Evolutionary conservation across 2,329 filamentous ascomycete species (phyloP).

Genomic region (Curvularia verruculosa): DNA sequence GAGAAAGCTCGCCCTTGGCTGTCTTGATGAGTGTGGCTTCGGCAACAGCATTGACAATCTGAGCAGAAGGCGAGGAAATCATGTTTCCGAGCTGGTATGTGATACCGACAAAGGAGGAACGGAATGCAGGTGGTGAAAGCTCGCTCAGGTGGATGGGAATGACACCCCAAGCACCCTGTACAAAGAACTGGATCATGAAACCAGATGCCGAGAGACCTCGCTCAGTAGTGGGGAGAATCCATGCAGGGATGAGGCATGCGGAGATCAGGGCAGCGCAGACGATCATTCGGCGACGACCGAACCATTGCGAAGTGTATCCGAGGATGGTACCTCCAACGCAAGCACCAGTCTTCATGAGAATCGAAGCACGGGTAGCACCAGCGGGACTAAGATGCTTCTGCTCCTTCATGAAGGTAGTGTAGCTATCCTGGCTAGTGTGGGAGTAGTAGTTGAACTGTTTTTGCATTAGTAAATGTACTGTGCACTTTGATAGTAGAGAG

Average conservation of each 20-base stretch:
- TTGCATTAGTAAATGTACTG: slow-evolving; percentile 7
- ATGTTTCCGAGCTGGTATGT: slow-evolving; percentile 79
- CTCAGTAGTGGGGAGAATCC: slow-evolving; percentile 70
- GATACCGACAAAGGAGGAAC: slow-evolving; percentile 72
- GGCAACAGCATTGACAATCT: slow-evolving; percentile 78
- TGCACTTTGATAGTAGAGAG: not conserved
- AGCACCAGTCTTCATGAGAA: slow-evolving; percentile 79
- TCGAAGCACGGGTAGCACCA: slow-evolving; percentile 73
- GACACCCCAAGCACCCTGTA: slow-evolving; percentile 53
- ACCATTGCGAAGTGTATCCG: slow-evolving; percentile 76
- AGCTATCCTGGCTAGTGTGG: slow-evolving; percentile 80
- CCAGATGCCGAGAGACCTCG: slow-evolving; percentile 65
- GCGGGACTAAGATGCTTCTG: slow-evolving; percentile 72
- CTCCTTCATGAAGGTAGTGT: slow-evolving; percentile 79
- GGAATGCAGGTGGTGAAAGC: slow-evolving; percentile 71
- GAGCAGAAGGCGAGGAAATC: slow-evolving; percentile 72
- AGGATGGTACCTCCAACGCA: slow-evolving; percentile 75
- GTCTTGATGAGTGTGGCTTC: slow-evolving; percentile 61
- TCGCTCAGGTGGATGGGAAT: slow-evolving; percentile 74
- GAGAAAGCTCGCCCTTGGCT: slow-evolving; percentile 61
- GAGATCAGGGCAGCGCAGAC: slow-evolving; percentile 65
- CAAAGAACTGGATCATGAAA: slow-evolving; percentile 69
- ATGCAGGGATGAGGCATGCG: slow-evolving; percentile 69
- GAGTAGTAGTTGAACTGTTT: slow-evolving; percentile 66
- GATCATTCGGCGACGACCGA: slow-evolving; percentile 74